Percentiles rank a stretch among this genome's conserved stretches.
Conservation (phyloP, 1,139 yeast species). For the Suhomyces guaymorum region DNA sequence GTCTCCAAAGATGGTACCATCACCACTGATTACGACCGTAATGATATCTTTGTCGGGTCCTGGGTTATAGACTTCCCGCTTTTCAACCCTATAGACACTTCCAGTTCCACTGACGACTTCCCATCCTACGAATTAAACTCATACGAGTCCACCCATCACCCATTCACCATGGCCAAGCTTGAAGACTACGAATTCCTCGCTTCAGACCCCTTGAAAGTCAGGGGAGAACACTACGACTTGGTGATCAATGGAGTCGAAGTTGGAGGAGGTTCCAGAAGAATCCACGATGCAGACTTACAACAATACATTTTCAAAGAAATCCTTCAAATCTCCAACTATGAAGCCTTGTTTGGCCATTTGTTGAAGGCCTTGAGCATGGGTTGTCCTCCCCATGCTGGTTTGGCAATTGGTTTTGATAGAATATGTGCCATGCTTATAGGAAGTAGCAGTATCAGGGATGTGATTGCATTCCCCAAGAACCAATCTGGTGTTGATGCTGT, state of each 20-base stretch:
- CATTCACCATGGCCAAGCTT: constrained; percentile 86
- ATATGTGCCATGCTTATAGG: constrained; percentile 87
- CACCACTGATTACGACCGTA: constrained; percentile 19
- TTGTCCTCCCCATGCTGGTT: constrained; percentile 98
- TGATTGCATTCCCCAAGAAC: constrained; percentile 94
- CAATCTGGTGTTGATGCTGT: constrained; percentile 86
- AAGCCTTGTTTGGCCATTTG: constrained; percentile 80
- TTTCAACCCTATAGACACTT: constrained; percentile 66
- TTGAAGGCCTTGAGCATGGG: constrained; percentile 82
- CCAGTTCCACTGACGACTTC: constrained; percentile 34
- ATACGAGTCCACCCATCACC: constrained; percentile 85
- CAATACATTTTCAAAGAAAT: constrained; percentile 62
- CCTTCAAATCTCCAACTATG: constrained; percentile 55
- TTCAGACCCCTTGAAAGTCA: constrained; percentile 59
- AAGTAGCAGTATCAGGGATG: constrained; percentile 78
- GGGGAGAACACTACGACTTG: constrained; percentile 93
- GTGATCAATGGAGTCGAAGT: constrained; percentile 94
- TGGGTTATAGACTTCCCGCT: constrained; percentile 95
- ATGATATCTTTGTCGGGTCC: constrained; percentile 56
- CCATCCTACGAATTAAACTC: constrained; percentile 57
- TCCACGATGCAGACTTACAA: constrained; percentile 83
- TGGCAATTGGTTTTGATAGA: constrained; percentile 93
- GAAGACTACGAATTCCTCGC: constrained; percentile 63
- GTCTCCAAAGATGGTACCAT: constrained; percentile 21
- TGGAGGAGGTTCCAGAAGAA: constrained; percentile 97